phyloP scores from a whole-genome alignment of 495 filamentous ascomycete genomes.

The Aspergillus homomorphus region DNA sequence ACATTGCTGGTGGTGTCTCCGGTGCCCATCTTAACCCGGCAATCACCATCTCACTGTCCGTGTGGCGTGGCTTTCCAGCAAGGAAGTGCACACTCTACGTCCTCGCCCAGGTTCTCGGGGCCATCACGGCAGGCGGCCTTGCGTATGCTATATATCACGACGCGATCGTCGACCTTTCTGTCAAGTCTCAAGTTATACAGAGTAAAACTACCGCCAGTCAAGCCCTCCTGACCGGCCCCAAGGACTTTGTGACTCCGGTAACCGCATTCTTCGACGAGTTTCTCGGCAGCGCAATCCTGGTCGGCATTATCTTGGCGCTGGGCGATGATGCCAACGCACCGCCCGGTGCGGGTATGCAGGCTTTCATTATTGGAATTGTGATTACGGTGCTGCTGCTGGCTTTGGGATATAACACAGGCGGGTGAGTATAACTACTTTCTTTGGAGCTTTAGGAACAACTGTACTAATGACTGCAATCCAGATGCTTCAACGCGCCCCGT shows the following conservation, averaged over 20 bases:
- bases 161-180: constrained; percentile 36
- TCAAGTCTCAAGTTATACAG: neutral
- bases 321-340: constrained; percentile 82
- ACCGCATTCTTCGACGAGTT: constrained; percentile 58
- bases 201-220: constrained; percentile 27
- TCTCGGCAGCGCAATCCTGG: constrained; percentile 45
- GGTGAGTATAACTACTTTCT: constrained; percentile 11
- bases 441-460: constrained; percentile 23
- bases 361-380: constrained; percentile 52
- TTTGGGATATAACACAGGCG: constrained; percentile 24
- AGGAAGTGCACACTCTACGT: constrained; percentile 42
- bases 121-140: constrained; percentile 41
- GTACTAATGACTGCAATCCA: constrained; percentile 39
- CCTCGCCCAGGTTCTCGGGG: constrained; percentile 47
- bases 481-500: constrained; percentile 55
- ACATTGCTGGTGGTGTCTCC: constrained; percentile 48
- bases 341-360: constrained; percentile 43
- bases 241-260: constrained; percentile 37
- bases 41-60: constrained; percentile 51
- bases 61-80: constrained; percentile 54
- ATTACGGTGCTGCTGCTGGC: constrained; percentile 19
- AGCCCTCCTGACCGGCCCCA: constrained; percentile 33
- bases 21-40: constrained; percentile 59
- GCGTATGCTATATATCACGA: constrained; percentile 45
- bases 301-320: constrained; percentile 89